A percentile compares a stretch with the other conserved stretches of the same genome.
Conservation (phyloP, 176 grass and related monocot genomes). For the Carex parvula region DNA sequence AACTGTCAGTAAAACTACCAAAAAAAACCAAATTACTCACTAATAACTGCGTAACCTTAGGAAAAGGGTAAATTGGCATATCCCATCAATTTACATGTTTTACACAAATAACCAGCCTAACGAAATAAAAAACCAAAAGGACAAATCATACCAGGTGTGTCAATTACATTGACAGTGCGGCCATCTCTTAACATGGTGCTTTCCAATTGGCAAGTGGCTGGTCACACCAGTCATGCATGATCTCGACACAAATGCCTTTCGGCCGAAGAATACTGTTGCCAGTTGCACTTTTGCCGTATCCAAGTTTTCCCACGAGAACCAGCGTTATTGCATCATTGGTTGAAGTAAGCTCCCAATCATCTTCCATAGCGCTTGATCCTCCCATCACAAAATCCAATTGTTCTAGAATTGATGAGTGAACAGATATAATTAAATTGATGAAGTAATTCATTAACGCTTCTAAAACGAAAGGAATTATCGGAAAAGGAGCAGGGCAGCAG, state of each 20-base stretch:
- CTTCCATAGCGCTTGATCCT: slow-evolving; percentile 51
- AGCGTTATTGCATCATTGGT: slow-evolving; percentile 49
- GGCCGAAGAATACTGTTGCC: slow-evolving; percentile 80
- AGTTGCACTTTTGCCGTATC: slow-evolving; percentile 78
- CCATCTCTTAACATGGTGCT: slow-evolving; percentile 33
- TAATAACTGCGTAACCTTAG: background rate
- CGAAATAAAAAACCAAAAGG: background rate
- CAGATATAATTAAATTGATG: background rate
- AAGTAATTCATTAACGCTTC: background rate
- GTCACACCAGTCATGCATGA: slow-evolving; percentile 61
- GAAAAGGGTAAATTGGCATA: background rate
- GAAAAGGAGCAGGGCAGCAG: background rate
- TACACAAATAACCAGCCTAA: background rate
- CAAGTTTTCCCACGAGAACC: slow-evolving; percentile 79
- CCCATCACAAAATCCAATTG: slow-evolving; percentile 20
- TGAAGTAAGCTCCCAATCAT: slow-evolving; percentile 72
- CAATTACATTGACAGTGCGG: slow-evolving; percentile 41
- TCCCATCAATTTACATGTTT: background rate
- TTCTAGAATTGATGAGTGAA: background rate
- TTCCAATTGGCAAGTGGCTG: slow-evolving; percentile 41
- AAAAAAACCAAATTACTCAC: background rate
- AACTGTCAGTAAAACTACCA: background rate
- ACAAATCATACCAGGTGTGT: slow-evolving; percentile 42
- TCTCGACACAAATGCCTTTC: slow-evolving; percentile 59
- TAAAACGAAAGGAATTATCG: background rate